These are phyloP conservation scores for Manihot esculenta DNA, from an alignment of 441 rosid species.

Conservation along the genomic window DNA sequence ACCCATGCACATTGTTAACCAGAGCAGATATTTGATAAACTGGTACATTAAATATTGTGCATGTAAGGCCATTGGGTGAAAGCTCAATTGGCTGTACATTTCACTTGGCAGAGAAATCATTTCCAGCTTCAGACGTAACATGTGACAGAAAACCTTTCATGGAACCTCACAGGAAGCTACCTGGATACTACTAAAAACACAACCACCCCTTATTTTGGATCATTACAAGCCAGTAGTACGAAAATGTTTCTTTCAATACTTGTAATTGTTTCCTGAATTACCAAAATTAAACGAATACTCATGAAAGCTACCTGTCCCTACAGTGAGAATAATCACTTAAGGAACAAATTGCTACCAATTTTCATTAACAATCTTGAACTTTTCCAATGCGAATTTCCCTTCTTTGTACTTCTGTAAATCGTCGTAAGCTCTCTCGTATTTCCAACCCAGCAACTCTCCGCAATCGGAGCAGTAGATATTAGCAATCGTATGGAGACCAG, in stretches of 20 bases:
- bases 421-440: conserved; percentile 54
- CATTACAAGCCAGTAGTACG: background rate
- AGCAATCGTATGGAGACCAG: conserved; percentile 67
- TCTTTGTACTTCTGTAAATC: conserved; percentile 64
- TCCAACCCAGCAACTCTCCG: conserved; percentile 57
- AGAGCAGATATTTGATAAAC: no score
- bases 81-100: no score
- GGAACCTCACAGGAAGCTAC: conserved; percentile 16
- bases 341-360: conserved; percentile 23
- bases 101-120: background rate
- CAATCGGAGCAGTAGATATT: conserved; percentile 57
- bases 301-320: no score
- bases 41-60: no score
- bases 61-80: no score
- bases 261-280: background rate
- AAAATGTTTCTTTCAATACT: background rate
- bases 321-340: background rate
- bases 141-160: background rate
- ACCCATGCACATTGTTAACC: no score
- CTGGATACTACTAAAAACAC: conserved; percentile 13
- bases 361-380: conserved; percentile 47
- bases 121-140: background rate
- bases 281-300: no score
- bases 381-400: conserved; percentile 59
- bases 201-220: background rate